Percentiles rank a stretch among this genome's conserved stretches.
Conservation (phyloP, 495 filamentous ascomycete species). For the Pseudoneurospora amorphoporcata region DNA sequence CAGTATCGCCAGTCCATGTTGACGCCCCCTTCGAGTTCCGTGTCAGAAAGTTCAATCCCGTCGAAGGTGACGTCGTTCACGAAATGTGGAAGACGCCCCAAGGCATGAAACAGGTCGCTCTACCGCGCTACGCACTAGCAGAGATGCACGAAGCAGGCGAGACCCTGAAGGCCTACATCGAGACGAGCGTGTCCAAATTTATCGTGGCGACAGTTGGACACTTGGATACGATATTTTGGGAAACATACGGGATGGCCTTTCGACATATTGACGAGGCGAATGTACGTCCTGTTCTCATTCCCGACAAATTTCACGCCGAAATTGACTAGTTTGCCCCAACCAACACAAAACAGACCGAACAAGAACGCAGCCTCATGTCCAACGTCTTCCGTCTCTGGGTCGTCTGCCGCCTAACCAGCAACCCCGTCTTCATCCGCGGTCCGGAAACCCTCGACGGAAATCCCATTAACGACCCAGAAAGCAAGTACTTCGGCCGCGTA, state of each 20-base stretch:
- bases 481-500: slow-evolving; percentile 7
- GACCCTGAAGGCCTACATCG: slow-evolving; percentile 14
- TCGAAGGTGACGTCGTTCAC: slow-evolving; percentile 14
- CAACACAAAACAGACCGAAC: slow-evolving; percentile 4
- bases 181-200: slow-evolving; percentile 9
- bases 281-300: not conserved
- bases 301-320: not conserved
- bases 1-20: slow-evolving; percentile 9
- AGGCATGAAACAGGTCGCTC: slow-evolving; percentile 2
- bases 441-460: slow-evolving; percentile 14
- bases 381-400: slow-evolving; percentile 20
- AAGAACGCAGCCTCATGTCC: slow-evolving; percentile 11
- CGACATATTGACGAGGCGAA: slow-evolving; percentile 11
- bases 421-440: slow-evolving; percentile 15
- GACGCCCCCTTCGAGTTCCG: slow-evolving; percentile 9
- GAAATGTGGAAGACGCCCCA: slow-evolving; percentile 13
- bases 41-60: slow-evolving; percentile 14
- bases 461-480: slow-evolving; percentile 3
- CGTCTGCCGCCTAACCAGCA: slow-evolving; percentile 16
- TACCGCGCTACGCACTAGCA: slow-evolving; percentile 14
- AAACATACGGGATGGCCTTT: slow-evolving; percentile 12
- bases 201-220: slow-evolving; percentile 5
- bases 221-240: slow-evolving; percentile 14
- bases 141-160: slow-evolving; percentile 13
- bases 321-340: not conserved